phyloP scores from a whole-genome alignment of 495 filamentous ascomycete species.

The Cairneyella variabilis region DNA sequence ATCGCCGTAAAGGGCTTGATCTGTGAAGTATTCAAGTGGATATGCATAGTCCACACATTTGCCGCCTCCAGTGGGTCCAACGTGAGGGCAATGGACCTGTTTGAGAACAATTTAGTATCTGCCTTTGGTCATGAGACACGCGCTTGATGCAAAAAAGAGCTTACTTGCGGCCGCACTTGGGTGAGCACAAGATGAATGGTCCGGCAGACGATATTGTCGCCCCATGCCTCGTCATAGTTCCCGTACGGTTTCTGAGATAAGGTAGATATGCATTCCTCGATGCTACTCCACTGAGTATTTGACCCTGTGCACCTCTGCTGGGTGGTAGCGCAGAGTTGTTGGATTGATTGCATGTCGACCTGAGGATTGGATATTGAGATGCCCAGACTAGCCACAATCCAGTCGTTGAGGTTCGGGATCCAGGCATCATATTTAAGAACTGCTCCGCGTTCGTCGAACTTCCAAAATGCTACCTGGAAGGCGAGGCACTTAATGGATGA shows the following conservation, averaged over 20 bases:
- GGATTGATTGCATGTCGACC: constrained; percentile 25
- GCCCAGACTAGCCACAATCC: constrained; percentile 24
- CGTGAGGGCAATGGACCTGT: constrained; percentile 38
- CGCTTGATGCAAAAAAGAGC: constrained; percentile 4
- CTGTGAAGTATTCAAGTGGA: constrained; percentile 30
- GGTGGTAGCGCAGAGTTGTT: constrained; percentile 28
- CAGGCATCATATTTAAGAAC: constrained; percentile 36
- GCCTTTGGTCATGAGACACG: not conserved
- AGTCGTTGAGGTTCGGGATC: constrained; percentile 34
- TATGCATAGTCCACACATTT: constrained; percentile 34
- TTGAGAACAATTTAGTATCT: constrained; percentile 2
- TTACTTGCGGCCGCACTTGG: constrained; percentile 34
- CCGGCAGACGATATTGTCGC: constrained; percentile 37
- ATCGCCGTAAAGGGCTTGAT: constrained; percentile 31
- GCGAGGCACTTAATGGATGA: not conserved
- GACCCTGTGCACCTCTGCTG: constrained; percentile 29
- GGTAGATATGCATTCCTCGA: constrained; percentile 25
- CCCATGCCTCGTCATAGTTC: constrained; percentile 37
- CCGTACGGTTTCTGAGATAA: constrained; percentile 31
- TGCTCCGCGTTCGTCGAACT: constrained; percentile 30
- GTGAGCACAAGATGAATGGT: constrained; percentile 36
- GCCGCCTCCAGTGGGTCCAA: constrained; percentile 36
- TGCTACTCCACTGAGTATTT: constrained; percentile 31
- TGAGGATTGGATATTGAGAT: constrained; percentile 22
- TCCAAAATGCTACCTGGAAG: constrained; percentile 33